Evolutionary conservation across 108 stramenopile genomes (phyloP), one percentile per base, ranked within the genome.

Genomic region (Fragilaria crotonensis): DNA sequence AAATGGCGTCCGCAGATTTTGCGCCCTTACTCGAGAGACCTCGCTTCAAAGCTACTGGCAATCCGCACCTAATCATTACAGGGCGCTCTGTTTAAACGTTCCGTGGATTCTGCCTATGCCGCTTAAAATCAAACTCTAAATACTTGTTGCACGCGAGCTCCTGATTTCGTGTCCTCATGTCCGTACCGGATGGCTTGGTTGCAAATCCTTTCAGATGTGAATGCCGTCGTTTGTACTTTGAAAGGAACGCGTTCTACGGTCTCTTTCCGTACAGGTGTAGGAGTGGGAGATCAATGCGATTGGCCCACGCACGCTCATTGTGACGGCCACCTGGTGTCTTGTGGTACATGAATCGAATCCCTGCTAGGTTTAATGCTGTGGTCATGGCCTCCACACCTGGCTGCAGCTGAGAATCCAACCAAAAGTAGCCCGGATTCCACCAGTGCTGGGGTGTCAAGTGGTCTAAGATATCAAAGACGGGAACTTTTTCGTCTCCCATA

Each of bases 361-460:
- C 69, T 23, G 53, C 67, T 36, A 61, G 44, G 27, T 78, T 65
- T 45, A 85, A 61, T 0, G 70, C 57, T 30, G 48, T 52, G 56
- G 62, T 49, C 70, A 80, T 77, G 7, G 80, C 76, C 46, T 76
- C 72, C 21, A 85, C 76, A 25, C 57, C 62, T 45, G 73, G 64
- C 36, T 82, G 81, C 33, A 85, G 64, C 29, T 71, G 64, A 18
- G 84, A 73, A 54, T 85, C 79, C 1, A 85, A 52, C 84, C 84
- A 85, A 41, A 59, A 85, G 57, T 82, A 85, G 29, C 84, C 84
- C 9, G 84, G 84, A 62, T 84, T 84, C 83, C 83, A 84, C 59
- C 74, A 78, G 50, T 75, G 68, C 33, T 76, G 57, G 36, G 72
- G 65, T 52, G 83, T 81, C 54, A 85, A 71, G 33, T 85, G 84